Evolutionary conservation across 495 filamentous ascomycete species (phyloP), one percentile per base, ranked within the genome.

Genomic region (Xylaria palmicola): DNA sequence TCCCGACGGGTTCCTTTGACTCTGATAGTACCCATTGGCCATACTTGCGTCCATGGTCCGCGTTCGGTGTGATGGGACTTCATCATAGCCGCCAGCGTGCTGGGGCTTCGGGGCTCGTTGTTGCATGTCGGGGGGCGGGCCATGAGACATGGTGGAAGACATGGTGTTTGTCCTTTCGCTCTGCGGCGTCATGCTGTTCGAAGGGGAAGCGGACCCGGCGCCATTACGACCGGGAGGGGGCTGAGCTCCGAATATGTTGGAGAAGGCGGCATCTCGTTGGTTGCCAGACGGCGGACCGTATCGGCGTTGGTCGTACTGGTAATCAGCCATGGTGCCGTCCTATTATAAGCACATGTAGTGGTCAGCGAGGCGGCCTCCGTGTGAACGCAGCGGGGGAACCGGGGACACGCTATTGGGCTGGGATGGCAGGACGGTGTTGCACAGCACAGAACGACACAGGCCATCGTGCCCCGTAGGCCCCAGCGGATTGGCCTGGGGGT

Each of bases 251-350:
- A 99, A 99, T 66, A 99, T 99, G 76, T 92, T 91, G 56, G 90
- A 90, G 75, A 95, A 98, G 34, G 93, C 94, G 68, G 90, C 92
- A 83, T 98, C 93, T 76, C 94, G 87, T 75, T 95, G 90, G 67
- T 83, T 81, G 70, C 85, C 83, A 50, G 88, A 85, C 34, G 89
- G 75, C 70, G 86, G 83, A 62, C 86, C 88, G 74, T 90, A 89
- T 62, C 85, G 79, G 65, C 77, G 79, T 55, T 76, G 89, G 80
- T 79, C 86, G 73, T 90, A 88, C 73, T 90, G 90, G 76, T 94
- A 91, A 74, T 96, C 90, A 75, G 92, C 90, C 92, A 96, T 96
- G 66, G 60, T 82, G 55, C 39, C 56, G 65, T 70, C 63, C 70
- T 72, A 63, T 51, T 10, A 8, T 17, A 49, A 40, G 40, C 20